Percentiles rank a stretch among this genome's conserved stretches.
phyloP scores from a whole-genome alignment of 2,329 filamentous ascomycete genomes.

The Paraconiothyrium sp. region DNA sequence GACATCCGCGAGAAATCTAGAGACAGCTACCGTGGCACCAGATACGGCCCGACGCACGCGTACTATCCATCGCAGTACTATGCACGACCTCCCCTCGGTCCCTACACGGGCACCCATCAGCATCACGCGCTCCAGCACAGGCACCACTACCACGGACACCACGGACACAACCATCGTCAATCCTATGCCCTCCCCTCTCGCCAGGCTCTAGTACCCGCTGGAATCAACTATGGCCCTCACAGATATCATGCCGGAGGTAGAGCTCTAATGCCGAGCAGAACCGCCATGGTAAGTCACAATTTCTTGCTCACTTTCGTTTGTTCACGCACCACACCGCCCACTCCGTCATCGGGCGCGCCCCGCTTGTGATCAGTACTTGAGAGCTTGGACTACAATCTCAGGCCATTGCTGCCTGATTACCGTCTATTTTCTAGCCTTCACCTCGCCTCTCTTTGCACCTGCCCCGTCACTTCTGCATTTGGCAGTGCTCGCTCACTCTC shows the following conservation, averaged over 20 bases:
- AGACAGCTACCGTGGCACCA: constrained; percentile 19
- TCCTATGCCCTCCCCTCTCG: constrained; percentile 4
- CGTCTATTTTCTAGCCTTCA: constrained; percentile 19
- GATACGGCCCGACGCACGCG: constrained; percentile 31
- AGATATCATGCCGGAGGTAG: constrained; percentile 27
- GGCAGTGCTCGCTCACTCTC: constrained; percentile 1
- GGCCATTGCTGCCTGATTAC: constrained; percentile 1
- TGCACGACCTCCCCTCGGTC: constrained; percentile 24
- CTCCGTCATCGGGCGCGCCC: constrained; percentile 19
- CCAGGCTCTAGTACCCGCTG: constrained; percentile 14
- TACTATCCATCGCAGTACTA: constrained; percentile 45
- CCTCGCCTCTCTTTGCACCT: constrained; percentile 20
- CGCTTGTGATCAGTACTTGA: background rate
- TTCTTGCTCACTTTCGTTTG: constrained; percentile 22
- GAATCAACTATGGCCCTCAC: constrained; percentile 24
- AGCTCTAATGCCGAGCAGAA: constrained; percentile 29
- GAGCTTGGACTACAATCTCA: constrained; percentile 11
- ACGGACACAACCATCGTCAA: background rate
- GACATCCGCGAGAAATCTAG: constrained; percentile 27
- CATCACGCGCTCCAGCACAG: constrained; percentile 3
- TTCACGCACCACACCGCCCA: constrained; percentile 27
- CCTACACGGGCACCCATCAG: constrained; percentile 16
- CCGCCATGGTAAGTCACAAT: constrained; percentile 37
- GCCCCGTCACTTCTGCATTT: background rate
- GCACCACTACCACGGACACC: background rate